Base-by-base conservation (phyloP, 208 protist species). In the Wallacemonas rigidus region DNA sequence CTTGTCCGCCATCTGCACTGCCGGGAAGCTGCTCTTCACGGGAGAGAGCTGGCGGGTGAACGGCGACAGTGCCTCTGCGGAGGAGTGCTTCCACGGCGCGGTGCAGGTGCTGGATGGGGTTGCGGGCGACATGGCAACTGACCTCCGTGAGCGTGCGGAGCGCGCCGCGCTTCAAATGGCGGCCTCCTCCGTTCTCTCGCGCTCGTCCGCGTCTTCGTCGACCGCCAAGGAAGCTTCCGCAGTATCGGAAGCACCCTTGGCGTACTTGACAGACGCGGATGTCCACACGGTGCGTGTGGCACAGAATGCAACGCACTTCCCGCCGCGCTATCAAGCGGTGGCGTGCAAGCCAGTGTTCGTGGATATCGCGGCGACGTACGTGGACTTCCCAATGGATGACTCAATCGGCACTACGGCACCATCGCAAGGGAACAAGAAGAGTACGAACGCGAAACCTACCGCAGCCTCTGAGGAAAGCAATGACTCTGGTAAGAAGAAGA, bases 331-430 rank as follows among this genome's bases (percentile, higher is more conserved):
- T 68, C 89, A 93, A 61, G 75, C 87, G 9, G 83, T 84, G n/a
- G 77, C 89, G 38, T 89, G 81, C 77, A 96, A 96, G 80, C 89
- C 91, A 1, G 82, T 89, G 38, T 96, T 94, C 81, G 88, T 93
- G 1, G 91, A 96, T 67, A 89, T 94, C 56, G 91, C 91, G 7
- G 85, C 80, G 15, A 92, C 86, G 1, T 96, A 88, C 64, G 73
- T 96, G 1, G 81, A 94, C 41, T 96, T 87, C 65, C 84, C 85
- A 48, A 38, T 39, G 11, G 67, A 69, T 6, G 67, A 75, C 6
- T 47, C 35, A 12, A 47, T 48, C 15, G 15, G 36, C 15, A 14
- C 17, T 40, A 38, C 48, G 8, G 54, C 47, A 69, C 43, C 63
- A 17, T 4, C 53, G 44, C 40, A 45, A n/a, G 41, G 53, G n/a